Base-by-base conservation (phyloP, 495 filamentous ascomycete species). In the Geoglossum glabrum region DNA sequence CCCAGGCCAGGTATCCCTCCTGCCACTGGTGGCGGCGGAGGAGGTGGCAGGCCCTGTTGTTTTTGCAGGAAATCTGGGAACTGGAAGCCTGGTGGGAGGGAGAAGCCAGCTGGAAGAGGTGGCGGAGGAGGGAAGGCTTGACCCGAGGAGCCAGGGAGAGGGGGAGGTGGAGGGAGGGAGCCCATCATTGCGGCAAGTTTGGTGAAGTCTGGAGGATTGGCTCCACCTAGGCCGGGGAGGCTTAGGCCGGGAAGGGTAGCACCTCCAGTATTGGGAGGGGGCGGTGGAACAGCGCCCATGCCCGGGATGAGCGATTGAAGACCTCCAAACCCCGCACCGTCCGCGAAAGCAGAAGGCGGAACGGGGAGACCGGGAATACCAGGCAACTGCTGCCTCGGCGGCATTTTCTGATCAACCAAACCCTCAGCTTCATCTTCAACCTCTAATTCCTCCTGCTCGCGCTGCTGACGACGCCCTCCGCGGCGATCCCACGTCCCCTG, bases 381-480 rank as follows among this genome's bases (percentile, higher is more conserved):
- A 5, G 79, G 80, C 17, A 80, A 61, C 34, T 75, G 61, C 27
- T 68, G 70, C 45, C 72, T 69, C 19, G 72, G 64, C 23, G 84
- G 81, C 78, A 88, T 87, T 64, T 87, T 86, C 68, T 98, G 92
- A 64, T 98, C 92, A 28, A 92, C 84, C n/a, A 98, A 73, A 8
- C 87, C 87, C 38, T 95, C 90, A 54, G 82, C 83, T 68, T 96
- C 90, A 64, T 96, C 92, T 67, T 95, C 86, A 50, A 87, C 72
- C 61, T 96, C 90, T 61, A 87, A 84, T 63, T 95, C 88, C 67
- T 96, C 89, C 59, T 95, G 90, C 61, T 90, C 88, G 46, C 89
- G 85, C 65, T 83, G 79, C 68, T 88, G 85, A 60, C 81, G 79
- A 28, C 84, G 81, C 19, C 83, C 79, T 50, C 84, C 82, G n/a